A percentile compares a stretch with the other conserved stretches of the same genome.
Conservation (phyloP, 2,329 filamentous ascomycete species). For the Allantophomopsis cytisporea region DNA sequence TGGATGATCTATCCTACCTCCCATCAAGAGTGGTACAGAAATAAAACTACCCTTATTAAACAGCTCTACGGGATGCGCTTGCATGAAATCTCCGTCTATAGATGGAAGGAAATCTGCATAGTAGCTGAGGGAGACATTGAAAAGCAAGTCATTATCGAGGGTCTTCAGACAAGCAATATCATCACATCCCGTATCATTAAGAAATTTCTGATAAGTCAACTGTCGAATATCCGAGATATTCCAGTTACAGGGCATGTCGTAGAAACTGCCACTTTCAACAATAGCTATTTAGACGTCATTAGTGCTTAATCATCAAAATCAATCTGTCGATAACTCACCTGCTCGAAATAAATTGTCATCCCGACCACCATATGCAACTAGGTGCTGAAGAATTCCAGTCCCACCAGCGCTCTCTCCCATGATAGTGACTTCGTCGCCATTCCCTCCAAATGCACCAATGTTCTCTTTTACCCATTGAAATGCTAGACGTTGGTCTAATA, state of each 20-base stretch:
- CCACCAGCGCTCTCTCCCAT: conserved; percentile 15
- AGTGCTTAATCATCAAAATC: conserved; percentile 22
- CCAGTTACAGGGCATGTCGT: conserved; percentile 17
- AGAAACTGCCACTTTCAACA: conserved; percentile 24
- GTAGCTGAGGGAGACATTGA: conserved; percentile 21
- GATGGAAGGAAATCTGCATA: conserved; percentile 11
- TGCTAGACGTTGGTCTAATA: conserved; percentile 25
- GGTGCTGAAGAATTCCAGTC: conserved; percentile 34
- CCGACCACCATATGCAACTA: conserved; percentile 36
- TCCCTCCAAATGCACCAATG: conserved; percentile 23
- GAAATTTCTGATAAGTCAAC: neutral
- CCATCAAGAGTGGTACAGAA: conserved; percentile 20
- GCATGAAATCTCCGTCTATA: conserved; percentile 20
- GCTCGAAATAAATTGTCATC: conserved; percentile 35
- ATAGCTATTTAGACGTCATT: conserved; percentile 30
- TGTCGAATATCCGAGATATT: conserved; percentile 5
- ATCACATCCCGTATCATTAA: conserved; percentile 15
- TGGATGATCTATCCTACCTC: conserved; percentile 1
- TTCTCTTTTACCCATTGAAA: conserved; percentile 25
- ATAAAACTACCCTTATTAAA: conserved; percentile 15
- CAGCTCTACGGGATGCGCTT: conserved; percentile 15
- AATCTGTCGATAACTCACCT: conserved; percentile 11
- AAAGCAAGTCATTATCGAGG: conserved; percentile 25
- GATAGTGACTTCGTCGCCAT: conserved; percentile 27
- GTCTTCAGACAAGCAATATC: conserved; percentile 28